phyloP scores from a whole-genome alignment of 192 early-diverging fungal species.

The Coemansia asiatica region DNA sequence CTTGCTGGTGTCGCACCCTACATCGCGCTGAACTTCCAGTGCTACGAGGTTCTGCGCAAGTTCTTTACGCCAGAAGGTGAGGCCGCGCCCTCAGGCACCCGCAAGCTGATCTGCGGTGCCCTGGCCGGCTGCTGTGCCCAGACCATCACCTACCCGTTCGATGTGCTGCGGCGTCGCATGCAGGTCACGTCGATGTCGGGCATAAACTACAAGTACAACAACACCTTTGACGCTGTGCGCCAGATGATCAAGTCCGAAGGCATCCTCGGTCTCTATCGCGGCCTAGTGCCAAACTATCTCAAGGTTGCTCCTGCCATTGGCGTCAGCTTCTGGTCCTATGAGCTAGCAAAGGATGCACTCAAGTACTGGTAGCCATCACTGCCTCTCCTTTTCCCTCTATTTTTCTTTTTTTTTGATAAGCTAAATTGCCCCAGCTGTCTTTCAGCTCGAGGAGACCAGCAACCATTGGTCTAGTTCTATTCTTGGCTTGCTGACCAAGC shows the following conservation, averaged over 20 bases:
- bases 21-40: slow-evolving; percentile 80
- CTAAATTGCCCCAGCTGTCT: not conserved
- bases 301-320: slow-evolving; percentile 85
- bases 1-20: slow-evolving; percentile 76
- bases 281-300: slow-evolving; percentile 79
- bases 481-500: not conserved
- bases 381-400: not conserved
- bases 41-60: slow-evolving; percentile 73
- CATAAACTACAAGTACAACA: slow-evolving; percentile 69
- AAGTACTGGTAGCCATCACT: slow-evolving; percentile 38
- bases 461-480: too few relatives aligned
- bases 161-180: slow-evolving; percentile 76
- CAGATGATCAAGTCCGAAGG: slow-evolving; percentile 70
- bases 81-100: slow-evolving; percentile 58
- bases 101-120: slow-evolving; percentile 72
- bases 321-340: slow-evolving; percentile 81
- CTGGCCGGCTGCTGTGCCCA: slow-evolving; percentile 78
- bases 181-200: slow-evolving; percentile 74
- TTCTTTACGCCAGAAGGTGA: slow-evolving; percentile 65
- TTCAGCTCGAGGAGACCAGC: too few relatives aligned
- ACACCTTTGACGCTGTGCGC: slow-evolving; percentile 68
- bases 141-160: slow-evolving; percentile 79
- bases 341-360: slow-evolving; percentile 70
- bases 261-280: slow-evolving; percentile 68
- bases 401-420: not conserved